These are phyloP conservation scores for Suillus subluteus DNA, from an alignment of 768 basidiomycete species.

Conservation along the genomic window DNA sequence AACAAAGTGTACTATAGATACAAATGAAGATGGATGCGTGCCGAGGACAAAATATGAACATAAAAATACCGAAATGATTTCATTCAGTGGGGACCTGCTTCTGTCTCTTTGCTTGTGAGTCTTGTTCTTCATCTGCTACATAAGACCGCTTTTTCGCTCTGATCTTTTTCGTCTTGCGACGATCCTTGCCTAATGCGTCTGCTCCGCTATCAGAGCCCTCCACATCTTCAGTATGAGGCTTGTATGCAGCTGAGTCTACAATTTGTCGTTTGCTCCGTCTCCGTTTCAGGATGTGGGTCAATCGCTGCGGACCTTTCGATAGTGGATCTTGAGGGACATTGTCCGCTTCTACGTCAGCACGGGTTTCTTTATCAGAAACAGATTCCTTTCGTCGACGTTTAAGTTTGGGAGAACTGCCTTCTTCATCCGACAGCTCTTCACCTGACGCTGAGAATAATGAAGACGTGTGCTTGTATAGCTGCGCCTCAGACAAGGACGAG, in stretches of 20 bases:
- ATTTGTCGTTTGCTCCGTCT: conserved; percentile 35
- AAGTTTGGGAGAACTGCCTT: conserved; percentile 3
- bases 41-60: conserved; percentile 10
- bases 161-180: conserved; percentile 11
- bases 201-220: conserved; percentile 32
- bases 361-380: conserved; percentile 12
- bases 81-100: conserved; percentile 9
- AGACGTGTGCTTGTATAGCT: conserved; percentile 26
- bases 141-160: conserved; percentile 14
- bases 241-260: conserved; percentile 40
- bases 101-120: conserved; percentile 10
- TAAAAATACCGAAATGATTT: conserved; percentile 11
- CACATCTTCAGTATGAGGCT: conserved; percentile 34
- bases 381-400: conserved; percentile 22
- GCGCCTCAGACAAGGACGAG: conserved; percentile 18
- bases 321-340: not conserved
- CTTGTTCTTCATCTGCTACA: conserved; percentile 8
- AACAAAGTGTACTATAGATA: conserved; percentile 4
- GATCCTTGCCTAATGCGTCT: conserved; percentile 18
- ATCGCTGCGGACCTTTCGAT: not conserved
- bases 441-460: conserved; percentile 31
- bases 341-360: not conserved
- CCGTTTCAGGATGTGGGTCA: conserved; percentile 9
- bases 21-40: conserved; percentile 6
- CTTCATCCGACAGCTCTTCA: conserved; percentile 25